A percentile compares a stretch with the other conserved stretches of the same genome.
These are phyloP conservation scores for Tagetes patula DNA, from an alignment of 129 eudicot genomes.

Conservation along the genomic window DNA sequence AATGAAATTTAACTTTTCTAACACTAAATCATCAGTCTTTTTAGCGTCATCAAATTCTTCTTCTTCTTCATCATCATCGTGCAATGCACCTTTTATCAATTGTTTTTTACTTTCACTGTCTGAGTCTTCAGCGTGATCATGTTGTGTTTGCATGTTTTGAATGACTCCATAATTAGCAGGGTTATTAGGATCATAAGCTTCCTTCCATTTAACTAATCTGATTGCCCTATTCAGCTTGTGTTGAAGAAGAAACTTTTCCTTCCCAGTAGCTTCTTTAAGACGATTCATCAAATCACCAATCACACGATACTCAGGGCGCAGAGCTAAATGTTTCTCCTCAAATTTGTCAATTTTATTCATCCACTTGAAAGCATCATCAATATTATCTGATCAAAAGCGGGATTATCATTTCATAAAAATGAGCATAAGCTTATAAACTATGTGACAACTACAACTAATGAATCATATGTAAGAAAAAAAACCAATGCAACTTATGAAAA, in stretches of 20 bases:
- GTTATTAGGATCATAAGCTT: constrained; percentile 82
- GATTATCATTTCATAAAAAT: not conserved
- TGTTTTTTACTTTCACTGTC: constrained; percentile 44
- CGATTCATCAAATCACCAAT: constrained; percentile 86
- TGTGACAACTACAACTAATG: not conserved
- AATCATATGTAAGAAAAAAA: not conserved
- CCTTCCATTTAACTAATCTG: constrained; percentile 68
- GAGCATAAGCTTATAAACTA: constrained; percentile 7
- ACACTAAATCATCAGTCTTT: constrained; percentile 65
- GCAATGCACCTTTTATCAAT: constrained; percentile 27
- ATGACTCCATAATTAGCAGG: constrained; percentile 79
- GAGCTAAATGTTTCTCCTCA: constrained; percentile 62
- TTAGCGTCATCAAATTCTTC: constrained; percentile 72
- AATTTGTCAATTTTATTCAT: constrained; percentile 73
- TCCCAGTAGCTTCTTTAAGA: constrained; percentile 70
- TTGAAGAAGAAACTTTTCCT: constrained; percentile 87
- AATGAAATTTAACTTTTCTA: constrained; percentile 63
- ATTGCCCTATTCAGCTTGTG: constrained; percentile 84
- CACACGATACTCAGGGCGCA: constrained; percentile 69
- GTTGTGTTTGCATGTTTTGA: constrained; percentile 40
- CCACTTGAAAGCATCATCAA: constrained; percentile 63
- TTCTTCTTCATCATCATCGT: constrained; percentile 49
- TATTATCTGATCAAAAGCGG: constrained; percentile 42
- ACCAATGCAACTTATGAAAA: not conserved
- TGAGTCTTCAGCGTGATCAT: constrained; percentile 38